Evolutionary conservation across 345 rosid species (phyloP).

Genomic region (Gossypioides kirkii): DNA sequence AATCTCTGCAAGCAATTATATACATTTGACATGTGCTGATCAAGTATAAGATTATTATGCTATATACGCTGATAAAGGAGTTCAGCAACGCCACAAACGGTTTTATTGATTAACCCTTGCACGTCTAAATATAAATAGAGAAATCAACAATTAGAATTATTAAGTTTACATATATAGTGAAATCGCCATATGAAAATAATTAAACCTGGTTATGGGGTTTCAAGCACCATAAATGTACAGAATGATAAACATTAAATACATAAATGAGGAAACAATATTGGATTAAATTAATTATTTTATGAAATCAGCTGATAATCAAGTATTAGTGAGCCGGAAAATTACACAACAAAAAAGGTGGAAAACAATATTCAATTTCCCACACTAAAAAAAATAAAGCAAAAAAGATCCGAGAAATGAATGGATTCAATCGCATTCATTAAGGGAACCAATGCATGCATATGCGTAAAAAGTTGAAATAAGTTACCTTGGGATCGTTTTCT

Average conservation of each 20-base stretch:
- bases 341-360: background rate
- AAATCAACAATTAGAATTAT: background rate
- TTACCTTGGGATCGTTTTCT: constrained; percentile 69
- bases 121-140: background rate
- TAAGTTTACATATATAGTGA: background rate
- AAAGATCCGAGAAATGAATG: background rate
- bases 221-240: background rate
- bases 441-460: background rate
- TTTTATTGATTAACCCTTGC: background rate
- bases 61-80: background rate
- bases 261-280: background rate
- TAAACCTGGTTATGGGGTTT: background rate
- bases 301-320: constrained; percentile 1
- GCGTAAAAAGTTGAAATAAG: background rate
- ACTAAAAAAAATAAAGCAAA: background rate
- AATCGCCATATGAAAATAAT: background rate
- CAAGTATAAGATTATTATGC: background rate
- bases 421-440: background rate
- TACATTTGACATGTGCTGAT: background rate
- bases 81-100: background rate
- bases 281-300: background rate
- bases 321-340: background rate
- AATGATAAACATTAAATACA: background rate
- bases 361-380: background rate
- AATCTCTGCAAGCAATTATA: background rate